These are phyloP conservation scores for Scenedesmus sp. DNA, from an alignment of 163 green algal genomes.

Conservation along the genomic window DNA sequence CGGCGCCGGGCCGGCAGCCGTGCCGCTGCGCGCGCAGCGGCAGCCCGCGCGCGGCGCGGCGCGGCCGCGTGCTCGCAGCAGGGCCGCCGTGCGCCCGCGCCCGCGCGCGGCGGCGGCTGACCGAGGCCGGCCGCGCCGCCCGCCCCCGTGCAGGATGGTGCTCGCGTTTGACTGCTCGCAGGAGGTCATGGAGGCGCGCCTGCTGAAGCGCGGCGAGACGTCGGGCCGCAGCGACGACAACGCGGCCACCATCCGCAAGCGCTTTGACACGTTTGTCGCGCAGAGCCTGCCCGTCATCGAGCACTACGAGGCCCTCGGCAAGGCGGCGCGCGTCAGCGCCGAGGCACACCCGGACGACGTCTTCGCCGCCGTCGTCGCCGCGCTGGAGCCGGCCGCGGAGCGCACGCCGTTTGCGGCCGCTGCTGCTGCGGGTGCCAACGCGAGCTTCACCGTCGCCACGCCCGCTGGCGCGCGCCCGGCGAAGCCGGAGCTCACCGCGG, in stretches of 20 bases:
- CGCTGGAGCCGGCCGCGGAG: slow-evolving; percentile 5
- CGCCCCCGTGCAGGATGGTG: slow-evolving; percentile 39
- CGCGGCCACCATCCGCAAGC: slow-evolving; percentile 75
- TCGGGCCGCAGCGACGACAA: slow-evolving; percentile 78
- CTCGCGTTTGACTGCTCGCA: slow-evolving; percentile 82
- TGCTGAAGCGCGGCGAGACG: slow-evolving; percentile 67
- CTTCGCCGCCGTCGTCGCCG: slow-evolving; percentile 45
- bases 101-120: too few species aligned
- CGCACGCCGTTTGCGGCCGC: too few species aligned
- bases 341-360: slow-evolving; percentile 53
- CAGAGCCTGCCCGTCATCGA: slow-evolving; percentile 63
- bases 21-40: too few species aligned
- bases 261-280: slow-evolving; percentile 67
- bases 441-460: too few species aligned
- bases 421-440: too few species aligned
- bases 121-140: too few species aligned
- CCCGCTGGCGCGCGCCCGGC: too few species aligned
- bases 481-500: too few species aligned
- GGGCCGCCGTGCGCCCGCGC: too few species aligned
- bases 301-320: slow-evolving; percentile 53
- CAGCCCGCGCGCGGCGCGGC: too few species aligned
- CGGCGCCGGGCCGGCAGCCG: too few species aligned
- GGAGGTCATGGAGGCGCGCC: slow-evolving; percentile 67
- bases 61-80: too few species aligned
- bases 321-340: slow-evolving; percentile 54